Evolutionary conservation across 106 monocot genomes (phyloP), one percentile per base, ranked within the genome.

Genomic region (Dendrobium officinale): DNA sequence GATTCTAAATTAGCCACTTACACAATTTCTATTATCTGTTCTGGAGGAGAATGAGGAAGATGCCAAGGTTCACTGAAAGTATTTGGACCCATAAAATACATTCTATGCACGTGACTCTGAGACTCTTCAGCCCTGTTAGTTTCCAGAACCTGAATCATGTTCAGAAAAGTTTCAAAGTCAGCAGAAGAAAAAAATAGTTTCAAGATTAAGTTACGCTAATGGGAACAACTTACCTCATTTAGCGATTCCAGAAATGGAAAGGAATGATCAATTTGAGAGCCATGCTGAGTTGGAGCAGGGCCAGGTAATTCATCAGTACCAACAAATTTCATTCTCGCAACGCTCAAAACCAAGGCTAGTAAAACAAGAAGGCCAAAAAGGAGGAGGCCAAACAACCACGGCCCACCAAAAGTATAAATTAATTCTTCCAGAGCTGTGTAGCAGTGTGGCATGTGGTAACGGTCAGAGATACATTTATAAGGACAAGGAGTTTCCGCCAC

Each of bases 51-150:
- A 77, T 98, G 98, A 67, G 95, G 95, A 75, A 98, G 95, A 83
- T 98, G 94, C 98, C 98, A 98, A 66, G 98, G 98, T 82, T 98
- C 95, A 84, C 95, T 92, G 49, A 98, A 98, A n/a, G 95, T 93
- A 76, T 98, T 98, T 26, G 95, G 92, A 54, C 95, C 98, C 95
- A 95, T 88, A 73, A 98, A 98, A 79, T 93, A 93, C 90, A 98
- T 91, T 82, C 98, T 89, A 67, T 98, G 92, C 13, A 98, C 98
- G 75, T 98, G 98, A 56, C 85, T 89, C 31, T 94, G 92, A 4
- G 98, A 98, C 79, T 98, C 98, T 78, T 98, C 98, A 20, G 84
- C 92, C 66, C 98, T 86, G 77, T 93, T 98, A 81, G 98, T 98
- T 89, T 98, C 98, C 86, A 98, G 80, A 2, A 98, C 98, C 97